These are phyloP conservation scores for Calocera cornea DNA, from an alignment of 768 basidiomycete species.

Conservation along the genomic window DNA sequence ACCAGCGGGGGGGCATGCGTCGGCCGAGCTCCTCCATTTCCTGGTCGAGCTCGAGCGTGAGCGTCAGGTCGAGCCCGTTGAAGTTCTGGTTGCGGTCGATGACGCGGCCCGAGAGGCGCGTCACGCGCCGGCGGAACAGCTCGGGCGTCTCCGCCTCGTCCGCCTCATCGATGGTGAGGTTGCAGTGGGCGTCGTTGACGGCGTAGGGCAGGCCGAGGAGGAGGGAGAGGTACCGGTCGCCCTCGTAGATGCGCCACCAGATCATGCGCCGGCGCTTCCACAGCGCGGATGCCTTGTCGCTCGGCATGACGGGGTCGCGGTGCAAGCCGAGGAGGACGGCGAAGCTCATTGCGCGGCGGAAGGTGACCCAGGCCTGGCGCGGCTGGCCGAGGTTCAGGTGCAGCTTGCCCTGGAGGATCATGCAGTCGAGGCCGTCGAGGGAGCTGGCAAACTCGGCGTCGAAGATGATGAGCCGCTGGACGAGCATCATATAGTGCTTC, in stretches of 20 bases:
- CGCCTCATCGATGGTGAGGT: neutral
- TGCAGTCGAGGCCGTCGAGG: neutral
- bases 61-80: neutral
- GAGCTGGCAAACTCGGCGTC: constrained; percentile 5
- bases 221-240: constrained; percentile 2
- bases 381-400: constrained; percentile 3
- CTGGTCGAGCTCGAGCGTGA: neutral
- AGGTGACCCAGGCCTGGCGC: neutral
- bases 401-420: constrained; percentile 1
- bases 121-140: neutral
- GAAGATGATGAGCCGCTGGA: neutral
- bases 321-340: neutral
- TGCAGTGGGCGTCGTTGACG: neutral
- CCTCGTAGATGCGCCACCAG: constrained; percentile 1
- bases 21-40: neutral
- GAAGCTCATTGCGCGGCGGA: neutral
- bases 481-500: constrained; percentile 4
- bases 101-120: neutral
- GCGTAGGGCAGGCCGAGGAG: constrained; percentile 1
- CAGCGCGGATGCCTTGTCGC: neutral
- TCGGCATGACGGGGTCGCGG: neutral
- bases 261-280: neutral
- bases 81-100: constrained; percentile 3
- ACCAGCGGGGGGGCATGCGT: neutral
- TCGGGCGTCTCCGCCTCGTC: constrained; percentile 3